These are phyloP conservation scores for Rhododendron griersonianum DNA, from an alignment of 148 eudicot species.

Conservation along the genomic window DNA sequence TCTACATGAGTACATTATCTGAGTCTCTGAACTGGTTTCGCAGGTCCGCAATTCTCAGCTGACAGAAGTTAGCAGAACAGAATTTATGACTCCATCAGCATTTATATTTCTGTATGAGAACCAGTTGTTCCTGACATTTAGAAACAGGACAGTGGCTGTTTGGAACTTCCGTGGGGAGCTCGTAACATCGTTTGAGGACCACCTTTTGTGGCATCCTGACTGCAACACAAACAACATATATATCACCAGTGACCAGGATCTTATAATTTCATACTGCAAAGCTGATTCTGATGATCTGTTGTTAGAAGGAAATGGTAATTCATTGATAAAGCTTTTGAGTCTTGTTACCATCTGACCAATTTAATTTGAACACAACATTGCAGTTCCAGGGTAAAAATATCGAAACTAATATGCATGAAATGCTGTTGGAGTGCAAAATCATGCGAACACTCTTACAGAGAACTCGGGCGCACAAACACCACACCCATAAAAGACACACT, in stretches of 20 bases:
- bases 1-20: not conserved
- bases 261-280: conserved; percentile 94
- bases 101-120: conserved; percentile 94
- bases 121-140: conserved; percentile 85
- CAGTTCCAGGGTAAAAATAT: no score
- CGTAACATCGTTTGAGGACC: conserved; percentile 97
- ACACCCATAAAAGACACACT: not conserved
- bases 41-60: conserved; percentile 82
- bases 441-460: no score
- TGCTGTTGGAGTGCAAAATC: not conserved
- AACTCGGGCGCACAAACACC: not conserved
- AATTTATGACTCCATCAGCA: conserved; percentile 98
- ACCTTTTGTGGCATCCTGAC: conserved; percentile 97
- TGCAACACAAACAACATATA: conserved; percentile 98
- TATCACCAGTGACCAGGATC: conserved; percentile 96
- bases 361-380: not conserved
- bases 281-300: conserved; percentile 74
- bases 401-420: not conserved
- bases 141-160: conserved; percentile 91
- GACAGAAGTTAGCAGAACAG: conserved; percentile 88
- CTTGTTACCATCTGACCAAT: not conserved
- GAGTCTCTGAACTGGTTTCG: conserved; percentile 16
- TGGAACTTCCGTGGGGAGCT: conserved; percentile 98
- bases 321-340: not conserved
- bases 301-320: conserved; percentile 71